A percentile compares a stretch with the other conserved stretches of the same genome.
Evolutionary conservation across 331 rosid species (phyloP).

Genomic region (Quercus tomentella): DNA sequence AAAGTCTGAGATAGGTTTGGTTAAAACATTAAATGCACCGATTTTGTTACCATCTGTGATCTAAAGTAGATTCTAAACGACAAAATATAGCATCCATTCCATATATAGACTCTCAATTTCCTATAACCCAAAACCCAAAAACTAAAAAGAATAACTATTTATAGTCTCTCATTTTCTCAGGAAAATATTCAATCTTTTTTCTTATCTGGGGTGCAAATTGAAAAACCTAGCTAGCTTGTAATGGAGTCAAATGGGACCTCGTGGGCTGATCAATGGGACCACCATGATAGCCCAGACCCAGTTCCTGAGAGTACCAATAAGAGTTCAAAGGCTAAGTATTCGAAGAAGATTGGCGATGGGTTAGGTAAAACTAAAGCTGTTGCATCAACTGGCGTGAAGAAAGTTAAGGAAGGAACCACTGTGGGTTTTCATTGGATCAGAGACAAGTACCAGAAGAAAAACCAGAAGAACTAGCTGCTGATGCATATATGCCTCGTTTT

Average conservation of each 20-base stretch:
- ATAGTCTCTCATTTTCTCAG: background rate
- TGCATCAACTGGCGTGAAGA: slow-evolving; percentile 31
- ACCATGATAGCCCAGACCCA: slow-evolving; percentile 2
- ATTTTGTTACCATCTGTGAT: too few species aligned
- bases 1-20: too few species aligned
- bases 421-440: slow-evolving; percentile 37
- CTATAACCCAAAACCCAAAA: background rate
- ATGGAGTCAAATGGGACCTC: background rate
- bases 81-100: background rate
- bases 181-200: background rate
- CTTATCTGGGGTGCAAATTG: background rate
- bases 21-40: too few species aligned
- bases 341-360: slow-evolving; percentile 23
- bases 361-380: slow-evolving; percentile 26
- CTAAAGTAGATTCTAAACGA: background rate
- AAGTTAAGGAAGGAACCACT: slow-evolving; percentile 33
- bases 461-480: slow-evolving; percentile 16
- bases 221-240: background rate
- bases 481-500: too few species aligned
- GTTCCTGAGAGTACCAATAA: background rate
- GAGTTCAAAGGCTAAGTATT: slow-evolving; percentile 11
- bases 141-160: too few species aligned
- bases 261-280: slow-evolving; percentile 32
- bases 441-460: slow-evolving; percentile 29
- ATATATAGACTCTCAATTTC: background rate